Evolutionary conservation across 768 basidiomycete species (phyloP).

Genomic region (Sarcodon aspratus): DNA sequence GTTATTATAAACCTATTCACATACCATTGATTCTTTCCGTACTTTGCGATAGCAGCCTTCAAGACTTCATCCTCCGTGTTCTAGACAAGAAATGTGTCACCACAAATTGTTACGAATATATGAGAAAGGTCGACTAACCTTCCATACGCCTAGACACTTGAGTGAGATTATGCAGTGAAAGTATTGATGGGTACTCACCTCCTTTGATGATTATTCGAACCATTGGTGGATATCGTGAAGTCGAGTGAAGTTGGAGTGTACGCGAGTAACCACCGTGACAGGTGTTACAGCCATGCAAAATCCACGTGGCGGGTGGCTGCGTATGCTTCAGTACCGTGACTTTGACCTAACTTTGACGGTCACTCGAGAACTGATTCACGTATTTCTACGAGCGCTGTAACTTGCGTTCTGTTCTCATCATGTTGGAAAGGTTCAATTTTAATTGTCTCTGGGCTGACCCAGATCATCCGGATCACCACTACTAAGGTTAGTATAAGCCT

Average conservation of each 20-base stretch:
- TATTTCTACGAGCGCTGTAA: no score
- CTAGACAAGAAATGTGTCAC: conserved; percentile 21
- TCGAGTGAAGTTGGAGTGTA: neutral
- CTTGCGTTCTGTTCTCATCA: no score
- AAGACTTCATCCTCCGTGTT: conserved; percentile 98
- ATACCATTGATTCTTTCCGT: conserved; percentile 92
- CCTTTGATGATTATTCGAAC: conserved; percentile 90
- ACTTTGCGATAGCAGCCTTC: conserved; percentile 97
- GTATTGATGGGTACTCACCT: conserved; percentile 30
- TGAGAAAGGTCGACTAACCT: conserved; percentile 30
- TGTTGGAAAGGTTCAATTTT: no score
- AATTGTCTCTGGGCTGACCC: no score
- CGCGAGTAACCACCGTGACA: neutral
- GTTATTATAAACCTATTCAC: conserved; percentile 5
- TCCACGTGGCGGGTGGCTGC: neutral
- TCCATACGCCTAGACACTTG: conserved; percentile 41
- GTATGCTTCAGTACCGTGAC: neutral
- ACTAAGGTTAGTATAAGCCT: no score
- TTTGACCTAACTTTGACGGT: no score
- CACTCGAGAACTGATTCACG: no score
- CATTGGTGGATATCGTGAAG: conserved; percentile 28
- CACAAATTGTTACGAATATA: conserved; percentile 2
- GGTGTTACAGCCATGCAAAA: neutral
- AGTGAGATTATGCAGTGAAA: neutral
- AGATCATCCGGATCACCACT: no score